A percentile compares a stretch with the other conserved stretches of the same genome.
These are phyloP conservation scores for Alternaria longipes DNA, from an alignment of 2,329 filamentous ascomycete species.

Conservation along the genomic window DNA sequence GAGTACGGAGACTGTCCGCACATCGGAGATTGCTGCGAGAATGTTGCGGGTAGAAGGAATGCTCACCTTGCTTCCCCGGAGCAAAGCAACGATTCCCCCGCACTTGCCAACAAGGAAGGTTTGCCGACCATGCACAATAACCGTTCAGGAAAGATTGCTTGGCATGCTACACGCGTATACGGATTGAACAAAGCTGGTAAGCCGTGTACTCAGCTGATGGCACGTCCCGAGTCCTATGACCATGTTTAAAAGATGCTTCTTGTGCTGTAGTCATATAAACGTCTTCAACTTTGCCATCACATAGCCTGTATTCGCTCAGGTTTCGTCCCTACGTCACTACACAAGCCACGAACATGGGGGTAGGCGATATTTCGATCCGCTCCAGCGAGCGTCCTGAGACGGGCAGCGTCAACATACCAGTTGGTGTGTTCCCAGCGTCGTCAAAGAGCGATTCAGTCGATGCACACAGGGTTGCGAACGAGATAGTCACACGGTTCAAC, in stretches of 20 bases:
- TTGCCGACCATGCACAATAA: slow-evolving; percentile 14
- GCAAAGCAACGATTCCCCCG: slow-evolving; percentile 16
- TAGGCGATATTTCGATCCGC: slow-evolving; percentile 34
- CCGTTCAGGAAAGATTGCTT: slow-evolving; percentile 1
- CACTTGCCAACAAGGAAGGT: slow-evolving; percentile 19
- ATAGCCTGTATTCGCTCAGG: neutral
- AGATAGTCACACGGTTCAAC: slow-evolving; percentile 56
- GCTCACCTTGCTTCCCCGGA: slow-evolving; percentile 10
- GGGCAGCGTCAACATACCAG: slow-evolving; percentile 64
- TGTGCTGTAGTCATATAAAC: neutral
- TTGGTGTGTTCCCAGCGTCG: slow-evolving; percentile 56
- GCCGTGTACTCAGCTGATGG: slow-evolving; percentile 4
- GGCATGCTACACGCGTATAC: slow-evolving; percentile 5
- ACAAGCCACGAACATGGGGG: slow-evolving; percentile 28
- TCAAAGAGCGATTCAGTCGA: slow-evolving; percentile 44
- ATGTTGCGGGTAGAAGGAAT: slow-evolving; percentile 7
- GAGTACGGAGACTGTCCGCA: neutral
- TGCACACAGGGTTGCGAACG: slow-evolving; percentile 51
- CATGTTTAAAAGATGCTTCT: neutral
- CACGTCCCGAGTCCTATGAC: neutral
- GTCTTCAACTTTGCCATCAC: neutral
- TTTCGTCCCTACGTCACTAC: neutral
- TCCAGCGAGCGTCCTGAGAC: slow-evolving; percentile 58
- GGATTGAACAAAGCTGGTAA: slow-evolving; percentile 14
- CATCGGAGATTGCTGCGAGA: slow-evolving; percentile 5